These are phyloP conservation scores for Tulasnella sp. DNA, from an alignment of 768 basidiomycete species.

Conservation along the genomic window DNA sequence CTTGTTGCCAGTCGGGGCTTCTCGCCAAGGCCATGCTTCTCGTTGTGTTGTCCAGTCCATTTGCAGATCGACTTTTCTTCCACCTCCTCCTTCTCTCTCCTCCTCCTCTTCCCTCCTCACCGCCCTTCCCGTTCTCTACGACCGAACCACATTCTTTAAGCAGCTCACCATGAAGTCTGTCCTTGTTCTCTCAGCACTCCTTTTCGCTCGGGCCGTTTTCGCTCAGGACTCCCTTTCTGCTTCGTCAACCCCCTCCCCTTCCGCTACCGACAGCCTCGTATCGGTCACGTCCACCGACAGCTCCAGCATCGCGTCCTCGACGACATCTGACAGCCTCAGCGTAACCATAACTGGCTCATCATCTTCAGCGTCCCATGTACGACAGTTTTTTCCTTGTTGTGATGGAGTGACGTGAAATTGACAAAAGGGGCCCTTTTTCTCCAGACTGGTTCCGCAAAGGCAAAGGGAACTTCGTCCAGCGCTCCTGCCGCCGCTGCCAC, in stretches of 20 bases:
- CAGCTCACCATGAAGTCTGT: constrained; percentile 14
- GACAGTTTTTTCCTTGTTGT: neutral
- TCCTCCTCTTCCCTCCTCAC: neutral
- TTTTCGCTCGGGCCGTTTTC: neutral
- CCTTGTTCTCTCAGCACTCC: constrained; percentile 4
- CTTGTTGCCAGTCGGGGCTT: neutral
- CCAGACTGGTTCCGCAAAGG: neutral
- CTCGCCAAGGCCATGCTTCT: neutral
- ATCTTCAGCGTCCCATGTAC: neutral
- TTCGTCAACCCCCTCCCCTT: neutral
- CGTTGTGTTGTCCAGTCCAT: neutral
- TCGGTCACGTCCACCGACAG: neutral
- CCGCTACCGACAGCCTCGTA: neutral
- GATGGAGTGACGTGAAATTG: neutral
- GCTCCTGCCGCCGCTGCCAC: constrained; percentile 26
- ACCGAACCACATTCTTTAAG: neutral
- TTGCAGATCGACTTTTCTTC: neutral
- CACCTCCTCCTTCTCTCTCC: neutral
- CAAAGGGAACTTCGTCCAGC: neutral
- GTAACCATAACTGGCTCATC: neutral
- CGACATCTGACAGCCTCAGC: neutral
- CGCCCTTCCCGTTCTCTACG: neutral
- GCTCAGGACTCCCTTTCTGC: neutral
- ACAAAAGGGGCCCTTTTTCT: neutral
- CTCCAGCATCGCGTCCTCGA: neutral